Evolutionary conservation across 495 filamentous ascomycete species (phyloP).

Genomic region (Apodospora peruviana): DNA sequence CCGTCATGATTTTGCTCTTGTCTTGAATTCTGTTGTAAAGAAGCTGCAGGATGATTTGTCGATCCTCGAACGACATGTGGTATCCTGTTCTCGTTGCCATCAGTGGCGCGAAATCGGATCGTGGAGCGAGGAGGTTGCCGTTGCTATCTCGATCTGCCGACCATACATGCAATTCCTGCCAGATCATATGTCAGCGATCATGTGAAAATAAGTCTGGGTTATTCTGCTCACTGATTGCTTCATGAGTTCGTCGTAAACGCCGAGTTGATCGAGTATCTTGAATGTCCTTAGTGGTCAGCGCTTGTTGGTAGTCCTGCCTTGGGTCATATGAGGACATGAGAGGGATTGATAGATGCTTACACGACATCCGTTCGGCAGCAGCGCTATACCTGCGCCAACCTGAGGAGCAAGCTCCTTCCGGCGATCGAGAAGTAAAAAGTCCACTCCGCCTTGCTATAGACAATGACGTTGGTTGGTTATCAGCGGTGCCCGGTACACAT

Average conservation of each 20-base stretch:
- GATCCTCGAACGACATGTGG: slow-evolving; percentile 5
- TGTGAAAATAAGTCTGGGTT: too few species aligned
- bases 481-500: too few species aligned
- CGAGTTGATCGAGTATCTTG: slow-evolving; percentile 30
- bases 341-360: too few species aligned
- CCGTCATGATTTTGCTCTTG: slow-evolving; percentile 8
- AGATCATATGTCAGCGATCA: slow-evolving; percentile 11
- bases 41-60: slow-evolving; percentile 8
- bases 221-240: slow-evolving; percentile 5
- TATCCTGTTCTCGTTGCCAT: slow-evolving; percentile 18
- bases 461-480: too few species aligned
- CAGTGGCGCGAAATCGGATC: background rate
- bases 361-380: slow-evolving; percentile 12
- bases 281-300: background rate
- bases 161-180: background rate
- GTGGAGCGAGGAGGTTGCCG: too few species aligned
- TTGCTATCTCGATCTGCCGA: background rate
- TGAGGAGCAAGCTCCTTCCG: slow-evolving; percentile 11
- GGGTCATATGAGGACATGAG: too few species aligned
- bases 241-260: slow-evolving; percentile 24
- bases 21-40: slow-evolving; percentile 12
- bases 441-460: slow-evolving; percentile 12
- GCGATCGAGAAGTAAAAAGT: slow-evolving; percentile 17
- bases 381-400: slow-evolving; percentile 15
- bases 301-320: background rate